These are phyloP conservation scores for Mycosarcoma mackinlayi DNA, from an alignment of 1,284 basidiomycete species.

Conservation along the genomic window DNA sequence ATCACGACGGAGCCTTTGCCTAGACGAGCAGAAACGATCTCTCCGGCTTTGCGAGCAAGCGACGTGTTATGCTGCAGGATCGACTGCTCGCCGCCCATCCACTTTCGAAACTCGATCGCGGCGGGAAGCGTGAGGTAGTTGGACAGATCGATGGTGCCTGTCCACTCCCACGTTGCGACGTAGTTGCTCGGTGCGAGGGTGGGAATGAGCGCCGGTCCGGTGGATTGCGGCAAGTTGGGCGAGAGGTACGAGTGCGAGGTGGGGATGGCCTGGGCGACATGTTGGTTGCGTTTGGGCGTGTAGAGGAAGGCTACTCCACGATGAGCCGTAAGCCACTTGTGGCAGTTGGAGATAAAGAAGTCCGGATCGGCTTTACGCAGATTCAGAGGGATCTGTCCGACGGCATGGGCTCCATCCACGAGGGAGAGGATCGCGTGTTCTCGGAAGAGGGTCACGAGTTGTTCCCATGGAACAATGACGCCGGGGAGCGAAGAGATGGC, in stretches of 20 bases:
- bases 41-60: conserved; percentile 80
- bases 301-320: conserved; percentile 80
- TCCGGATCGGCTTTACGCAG: conserved; percentile 60
- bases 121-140: conserved; percentile 49
- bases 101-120: conserved; percentile 82
- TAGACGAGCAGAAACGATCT: conserved; percentile 73
- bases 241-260: conserved; percentile 70
- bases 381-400: conserved; percentile 72
- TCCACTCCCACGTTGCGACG: conserved; percentile 46
- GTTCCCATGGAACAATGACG: conserved; percentile 80
- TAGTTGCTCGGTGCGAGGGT: conserved; percentile 22
- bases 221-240: conserved; percentile 8
- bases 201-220: conserved; percentile 19
- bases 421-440: conserved; percentile 56
- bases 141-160: conserved; percentile 45
- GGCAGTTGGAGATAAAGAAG: conserved; percentile 62
- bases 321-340: conserved; percentile 74
- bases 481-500: conserved; percentile 79
- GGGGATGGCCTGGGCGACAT: conserved; percentile 80
- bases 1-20: conserved; percentile 26
- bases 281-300: conserved; percentile 81
- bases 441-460: conserved; percentile 70
- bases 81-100: conserved; percentile 83
- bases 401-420: conserved; percentile 85
- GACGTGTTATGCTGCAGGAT: conserved; percentile 81